Base-by-base conservation (phyloP, 2,329 filamentous ascomycete genomes). In the Hypoxylon sp. region DNA sequence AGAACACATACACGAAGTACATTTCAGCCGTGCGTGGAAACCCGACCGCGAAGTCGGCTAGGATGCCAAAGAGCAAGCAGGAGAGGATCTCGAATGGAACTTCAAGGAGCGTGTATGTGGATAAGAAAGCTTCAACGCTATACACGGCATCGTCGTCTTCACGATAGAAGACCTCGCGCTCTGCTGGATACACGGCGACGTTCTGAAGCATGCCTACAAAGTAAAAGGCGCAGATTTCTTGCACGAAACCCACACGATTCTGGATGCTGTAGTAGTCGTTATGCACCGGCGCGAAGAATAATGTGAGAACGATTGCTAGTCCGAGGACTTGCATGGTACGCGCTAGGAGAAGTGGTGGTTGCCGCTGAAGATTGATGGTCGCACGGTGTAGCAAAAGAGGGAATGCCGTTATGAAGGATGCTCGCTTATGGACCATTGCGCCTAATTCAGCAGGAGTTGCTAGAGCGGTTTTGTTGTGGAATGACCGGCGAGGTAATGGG, bases 121-220 rank as follows among this genome's bases (percentile, higher is more conserved):
- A 80, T 27, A 93, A 85, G 79, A 94, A 94, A 0, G 90, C 88
- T 70, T 92, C 89, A 1, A 91, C 87, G 3, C 88, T 84, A 75
- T 94, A 94, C 1, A 91, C 89, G 6, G 87, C 86, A 77, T 94
- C 92, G 67, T 91, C 90, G 72, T 92, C 87, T 79, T 94, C 92
- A 71, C 90, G 87, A 75, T 93, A 93, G 77, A 93, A 94, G 0
- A 93, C 91, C 62, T 93, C 91, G 3, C 91, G 85, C 75, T 93
- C 92, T 44, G 82, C 82, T 0, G 92, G 92, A 74, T 93, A 93
- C 6, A 92, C 85, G 2, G 91, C 90, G 3, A 93, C 89, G 74
- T 93, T 93, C 77, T 94, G 91, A 11, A 94, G 84, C 91, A 94
- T 93, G 29, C 92, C 92, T 1, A 92, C 87, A 72, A 92, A 92